phyloP scores from a whole-genome alignment of 305 asterid genomes.

The Fraxinus velutina region DNA sequence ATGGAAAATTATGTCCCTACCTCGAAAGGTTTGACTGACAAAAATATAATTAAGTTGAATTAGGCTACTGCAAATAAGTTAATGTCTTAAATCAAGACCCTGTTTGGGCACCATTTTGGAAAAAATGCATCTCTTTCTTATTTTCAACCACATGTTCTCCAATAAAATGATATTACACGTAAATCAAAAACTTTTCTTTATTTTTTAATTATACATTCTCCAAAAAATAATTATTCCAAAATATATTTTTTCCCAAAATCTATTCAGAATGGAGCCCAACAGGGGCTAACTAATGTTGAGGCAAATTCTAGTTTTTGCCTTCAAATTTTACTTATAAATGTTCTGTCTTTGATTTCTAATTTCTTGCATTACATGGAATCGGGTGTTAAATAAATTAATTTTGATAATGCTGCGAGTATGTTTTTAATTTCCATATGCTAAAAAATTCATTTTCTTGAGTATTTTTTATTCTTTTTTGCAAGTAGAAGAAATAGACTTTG shows the following conservation, averaged over 20 bases:
- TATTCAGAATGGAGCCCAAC: neutral
- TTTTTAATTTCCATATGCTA: conserved; percentile 11
- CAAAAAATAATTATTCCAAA: too few relatives aligned
- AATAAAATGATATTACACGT: neutral
- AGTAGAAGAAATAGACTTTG: conserved; percentile 79
- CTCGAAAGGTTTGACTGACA: conserved; percentile 13
- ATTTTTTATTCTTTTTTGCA: conserved; percentile 30
- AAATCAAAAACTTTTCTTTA: too few relatives aligned
- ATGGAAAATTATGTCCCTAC: conserved; percentile 14
- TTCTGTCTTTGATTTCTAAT: neutral
- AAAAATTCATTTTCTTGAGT: conserved; percentile 13
- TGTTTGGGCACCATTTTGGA: neutral
- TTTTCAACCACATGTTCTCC: neutral
- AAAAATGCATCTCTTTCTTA: too few relatives aligned
- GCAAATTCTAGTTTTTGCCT: conserved; percentile 13
- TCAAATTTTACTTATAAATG: neutral
- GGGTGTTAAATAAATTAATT: conserved; percentile 8
- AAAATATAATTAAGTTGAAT: conserved; percentile 11
- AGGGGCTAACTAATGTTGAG: conserved; percentile 4
- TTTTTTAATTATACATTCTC: neutral
- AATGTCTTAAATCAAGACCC: neutral
- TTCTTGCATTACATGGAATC: conserved; percentile 3
- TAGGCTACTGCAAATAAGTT: conserved; percentile 18
- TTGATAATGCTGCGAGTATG: neutral
- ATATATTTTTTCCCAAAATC: neutral